Conservation (phyloP, 352 stramenopile genomes). For the Pythium folliculosum region DNA sequence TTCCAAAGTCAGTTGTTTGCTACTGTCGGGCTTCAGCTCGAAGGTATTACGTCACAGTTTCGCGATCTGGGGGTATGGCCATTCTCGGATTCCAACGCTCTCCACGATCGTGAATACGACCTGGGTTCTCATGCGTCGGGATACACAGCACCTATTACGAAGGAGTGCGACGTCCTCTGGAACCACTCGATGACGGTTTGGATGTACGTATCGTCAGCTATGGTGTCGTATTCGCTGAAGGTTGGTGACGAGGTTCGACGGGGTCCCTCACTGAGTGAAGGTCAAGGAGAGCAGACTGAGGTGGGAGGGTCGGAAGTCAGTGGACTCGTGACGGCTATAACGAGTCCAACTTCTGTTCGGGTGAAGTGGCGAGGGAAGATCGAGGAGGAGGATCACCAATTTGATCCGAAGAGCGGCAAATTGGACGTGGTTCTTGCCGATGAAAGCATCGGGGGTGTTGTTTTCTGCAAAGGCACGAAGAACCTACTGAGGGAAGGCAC, state of each 20-base stretch:
- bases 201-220: slow-evolving; percentile 53
- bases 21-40: slow-evolving; percentile 65
- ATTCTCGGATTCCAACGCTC: background rate
- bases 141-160: slow-evolving; percentile 37
- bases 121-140: slow-evolving; percentile 44
- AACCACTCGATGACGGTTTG: slow-evolving; percentile 83
- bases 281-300: slow-evolving; percentile 16
- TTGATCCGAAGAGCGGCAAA: slow-evolving; percentile 50
- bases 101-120: slow-evolving; percentile 25
- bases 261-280: slow-evolving; percentile 50
- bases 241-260: slow-evolving; percentile 63
- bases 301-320: slow-evolving; percentile 9
- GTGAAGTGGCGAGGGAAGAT: slow-evolving; percentile 48
- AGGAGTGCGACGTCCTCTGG: slow-evolving; percentile 44
- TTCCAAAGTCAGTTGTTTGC: slow-evolving; percentile 75
- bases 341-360: slow-evolving; percentile 41
- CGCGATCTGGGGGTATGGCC: slow-evolving; percentile 4
- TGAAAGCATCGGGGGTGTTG: slow-evolving; percentile 55
- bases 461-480: slow-evolving; percentile 76
- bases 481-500: slow-evolving; percentile 53
- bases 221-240: slow-evolving; percentile 58
- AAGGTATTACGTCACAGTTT: slow-evolving; percentile 43
- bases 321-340: slow-evolving; percentile 54
- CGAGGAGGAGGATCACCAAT: slow-evolving; percentile 42
- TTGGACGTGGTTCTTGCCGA: slow-evolving; percentile 59